phyloP scores from a whole-genome alignment of 352 stramenopile species.

The Blastocystis hominis region DNA sequence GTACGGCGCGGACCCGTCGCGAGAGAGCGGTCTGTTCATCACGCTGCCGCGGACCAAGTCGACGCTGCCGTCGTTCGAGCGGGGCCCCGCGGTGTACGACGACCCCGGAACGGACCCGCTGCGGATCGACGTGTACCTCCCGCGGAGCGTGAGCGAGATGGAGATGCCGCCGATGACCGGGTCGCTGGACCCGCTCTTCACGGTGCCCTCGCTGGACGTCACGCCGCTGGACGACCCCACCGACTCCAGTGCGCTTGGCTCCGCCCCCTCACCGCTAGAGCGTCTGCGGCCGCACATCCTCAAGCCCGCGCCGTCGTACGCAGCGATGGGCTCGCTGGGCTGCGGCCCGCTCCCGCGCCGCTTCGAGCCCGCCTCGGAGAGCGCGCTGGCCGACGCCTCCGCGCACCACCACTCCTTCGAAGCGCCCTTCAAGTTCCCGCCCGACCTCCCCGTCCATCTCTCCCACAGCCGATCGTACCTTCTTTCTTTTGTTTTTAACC shows the following conservation, averaged over 20 bases:
- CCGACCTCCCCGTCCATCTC: not conserved
- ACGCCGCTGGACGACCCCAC: no score
- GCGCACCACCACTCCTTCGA: not conserved
- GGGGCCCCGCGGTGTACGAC: not conserved
- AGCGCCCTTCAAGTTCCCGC: not conserved
- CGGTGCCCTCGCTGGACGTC: not conserved
- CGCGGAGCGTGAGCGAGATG: conserved; percentile 11
- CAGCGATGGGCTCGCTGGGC: not conserved
- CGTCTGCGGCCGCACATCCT: not conserved
- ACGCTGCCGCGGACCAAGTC: not conserved
- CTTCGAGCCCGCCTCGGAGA: not conserved
- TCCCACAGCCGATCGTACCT: not conserved
- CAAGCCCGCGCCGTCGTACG: not conserved
- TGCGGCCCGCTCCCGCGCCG: not conserved
- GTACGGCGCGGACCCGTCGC: not conserved
- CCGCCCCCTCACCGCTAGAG: not conserved
- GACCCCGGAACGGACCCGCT: not conserved
- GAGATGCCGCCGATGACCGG: not conserved
- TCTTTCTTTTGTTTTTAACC: not conserved
- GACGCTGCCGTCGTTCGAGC: not conserved
- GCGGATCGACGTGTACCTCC: not conserved
- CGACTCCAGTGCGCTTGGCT: not conserved
- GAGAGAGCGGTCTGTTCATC: not conserved
- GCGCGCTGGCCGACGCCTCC: not conserved
- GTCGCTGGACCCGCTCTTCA: not conserved